Conservation (phyloP, 345 rosid species). For the Excoecaria cochinchinensis region DNA sequence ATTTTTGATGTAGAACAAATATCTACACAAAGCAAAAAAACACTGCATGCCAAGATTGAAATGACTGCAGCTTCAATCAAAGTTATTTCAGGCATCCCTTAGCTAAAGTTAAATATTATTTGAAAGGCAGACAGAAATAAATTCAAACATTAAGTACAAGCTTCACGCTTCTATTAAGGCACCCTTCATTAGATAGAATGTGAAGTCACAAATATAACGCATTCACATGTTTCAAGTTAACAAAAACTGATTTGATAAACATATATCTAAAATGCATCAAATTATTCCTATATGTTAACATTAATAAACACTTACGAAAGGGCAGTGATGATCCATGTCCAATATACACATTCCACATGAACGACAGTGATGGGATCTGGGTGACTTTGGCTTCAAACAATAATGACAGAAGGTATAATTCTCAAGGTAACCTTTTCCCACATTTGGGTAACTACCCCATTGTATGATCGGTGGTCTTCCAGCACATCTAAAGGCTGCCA, state of each 20-base stretch:
- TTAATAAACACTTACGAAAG: slow-evolving; percentile 64
- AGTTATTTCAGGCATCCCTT: neutral
- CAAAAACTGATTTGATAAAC: neutral
- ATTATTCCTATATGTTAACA: neutral
- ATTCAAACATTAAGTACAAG: neutral
- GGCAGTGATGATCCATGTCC: slow-evolving; percentile 99
- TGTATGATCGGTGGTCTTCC: slow-evolving; percentile 55
- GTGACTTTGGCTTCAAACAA: slow-evolving; percentile 83
- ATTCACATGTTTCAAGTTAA: neutral
- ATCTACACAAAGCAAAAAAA: no score
- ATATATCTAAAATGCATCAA: neutral
- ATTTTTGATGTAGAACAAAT: no score
- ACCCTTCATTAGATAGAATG: neutral
- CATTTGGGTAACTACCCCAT: slow-evolving; percentile 86
- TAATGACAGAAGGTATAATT: slow-evolving; percentile 72
- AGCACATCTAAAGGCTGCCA: slow-evolving; percentile 71
- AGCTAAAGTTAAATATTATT: neutral
- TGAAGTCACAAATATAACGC: neutral
- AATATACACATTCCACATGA: slow-evolving; percentile 82
- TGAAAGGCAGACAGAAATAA: neutral
- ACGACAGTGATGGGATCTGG: slow-evolving; percentile 88
- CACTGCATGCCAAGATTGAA: neutral
- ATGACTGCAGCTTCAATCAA: neutral
- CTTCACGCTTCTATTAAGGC: neutral
- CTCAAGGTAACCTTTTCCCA: slow-evolving; percentile 67